Percentiles rank a stretch among this genome's conserved stretches.
Evolutionary conservation across 2,329 filamentous ascomycete species (phyloP).

Genomic region (Aureobasidium mangrovei): DNA sequence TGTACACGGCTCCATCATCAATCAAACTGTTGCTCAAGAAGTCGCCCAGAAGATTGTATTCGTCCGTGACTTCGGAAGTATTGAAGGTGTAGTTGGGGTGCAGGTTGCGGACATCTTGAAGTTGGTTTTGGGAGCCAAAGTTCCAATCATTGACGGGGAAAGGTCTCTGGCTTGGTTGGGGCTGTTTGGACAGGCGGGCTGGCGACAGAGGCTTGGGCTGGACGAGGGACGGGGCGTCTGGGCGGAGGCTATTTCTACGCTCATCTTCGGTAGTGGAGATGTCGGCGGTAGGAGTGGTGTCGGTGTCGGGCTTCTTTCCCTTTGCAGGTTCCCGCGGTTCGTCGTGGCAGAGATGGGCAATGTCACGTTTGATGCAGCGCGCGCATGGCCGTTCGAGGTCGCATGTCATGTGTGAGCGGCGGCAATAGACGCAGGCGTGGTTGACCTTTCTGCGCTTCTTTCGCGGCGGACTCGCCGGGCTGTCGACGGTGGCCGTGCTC

Average conservation of each 20-base stretch:
- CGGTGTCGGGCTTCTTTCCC: slow-evolving; percentile 14
- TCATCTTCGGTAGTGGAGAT: neutral
- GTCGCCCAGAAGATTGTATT: slow-evolving; percentile 94
- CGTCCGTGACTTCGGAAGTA: slow-evolving; percentile 86
- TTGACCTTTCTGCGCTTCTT: slow-evolving; percentile 48
- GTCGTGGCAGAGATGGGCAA: slow-evolving; percentile 96
- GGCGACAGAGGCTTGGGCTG: slow-evolving; percentile 62
- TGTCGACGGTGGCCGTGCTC: slow-evolving; percentile 8
- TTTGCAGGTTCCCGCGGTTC: slow-evolving; percentile 85
- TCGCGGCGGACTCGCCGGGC: slow-evolving; percentile 17
- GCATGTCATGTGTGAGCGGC: slow-evolving; percentile 48
- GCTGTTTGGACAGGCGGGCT: slow-evolving; percentile 53
- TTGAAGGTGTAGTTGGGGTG: slow-evolving; percentile 94
- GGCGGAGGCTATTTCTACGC: neutral
- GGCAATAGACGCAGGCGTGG: slow-evolving; percentile 47
- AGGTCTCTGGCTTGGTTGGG: slow-evolving; percentile 47
- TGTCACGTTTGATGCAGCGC: slow-evolving; percentile 96
- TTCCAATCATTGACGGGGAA: slow-evolving; percentile 55
- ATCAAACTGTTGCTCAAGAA: slow-evolving; percentile 87
- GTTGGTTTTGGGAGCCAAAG: slow-evolving; percentile 69
- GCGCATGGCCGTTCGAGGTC: slow-evolving; percentile 80
- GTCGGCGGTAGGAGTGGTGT: neutral
- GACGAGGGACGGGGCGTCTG: slow-evolving; percentile 51
- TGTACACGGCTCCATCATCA: slow-evolving; percentile 51
- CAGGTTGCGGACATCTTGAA: slow-evolving; percentile 89